Conservation (phyloP, 2,329 filamentous ascomycete genomes). For the Alternaria panax region DNA sequence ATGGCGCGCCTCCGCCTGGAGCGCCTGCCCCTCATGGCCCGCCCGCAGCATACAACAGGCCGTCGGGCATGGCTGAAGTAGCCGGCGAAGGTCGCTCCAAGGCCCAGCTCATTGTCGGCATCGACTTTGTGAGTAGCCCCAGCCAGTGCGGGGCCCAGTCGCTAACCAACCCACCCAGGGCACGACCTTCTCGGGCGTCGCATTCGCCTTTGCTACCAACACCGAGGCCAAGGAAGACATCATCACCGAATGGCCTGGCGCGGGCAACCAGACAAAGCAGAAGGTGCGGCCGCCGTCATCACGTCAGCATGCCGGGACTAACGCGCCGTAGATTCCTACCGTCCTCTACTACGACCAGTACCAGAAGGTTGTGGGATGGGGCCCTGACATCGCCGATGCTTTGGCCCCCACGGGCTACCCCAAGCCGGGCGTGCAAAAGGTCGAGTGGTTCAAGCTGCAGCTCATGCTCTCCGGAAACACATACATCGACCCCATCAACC, state of each 20-base stretch:
- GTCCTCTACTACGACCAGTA: constrained; percentile 99
- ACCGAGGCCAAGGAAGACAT: constrained; percentile 98
- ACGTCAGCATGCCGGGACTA: not conserved
- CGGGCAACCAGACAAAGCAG: constrained; percentile 97
- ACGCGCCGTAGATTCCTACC: constrained; percentile 78
- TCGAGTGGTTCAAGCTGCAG: constrained; percentile 99
- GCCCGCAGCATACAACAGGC: constrained; percentile 42
- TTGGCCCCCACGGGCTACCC: constrained; percentile 96
- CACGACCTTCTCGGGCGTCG: constrained; percentile 97
- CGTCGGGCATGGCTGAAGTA: constrained; percentile 66
- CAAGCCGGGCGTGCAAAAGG: constrained; percentile 97
- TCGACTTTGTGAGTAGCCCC: constrained; percentile 81
- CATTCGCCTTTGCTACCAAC: constrained; percentile 92
- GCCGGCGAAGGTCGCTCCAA: constrained; percentile 90
- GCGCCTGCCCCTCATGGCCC: constrained; percentile 44
- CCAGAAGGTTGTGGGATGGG: constrained; percentile 99
- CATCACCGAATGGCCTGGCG: constrained; percentile 98
- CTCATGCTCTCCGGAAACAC: constrained; percentile 99
- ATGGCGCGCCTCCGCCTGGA: constrained; percentile 36
- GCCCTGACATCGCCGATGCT: constrained; percentile 95
- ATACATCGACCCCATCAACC: constrained; percentile 98
- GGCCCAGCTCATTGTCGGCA: constrained; percentile 96
- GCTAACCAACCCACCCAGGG: constrained; percentile 63
- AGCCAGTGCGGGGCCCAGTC: constrained; percentile 44
- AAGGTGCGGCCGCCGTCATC: constrained; percentile 69